Conservation (phyloP, 305 asterid species). For the Fraxinus latifolia region DNA sequence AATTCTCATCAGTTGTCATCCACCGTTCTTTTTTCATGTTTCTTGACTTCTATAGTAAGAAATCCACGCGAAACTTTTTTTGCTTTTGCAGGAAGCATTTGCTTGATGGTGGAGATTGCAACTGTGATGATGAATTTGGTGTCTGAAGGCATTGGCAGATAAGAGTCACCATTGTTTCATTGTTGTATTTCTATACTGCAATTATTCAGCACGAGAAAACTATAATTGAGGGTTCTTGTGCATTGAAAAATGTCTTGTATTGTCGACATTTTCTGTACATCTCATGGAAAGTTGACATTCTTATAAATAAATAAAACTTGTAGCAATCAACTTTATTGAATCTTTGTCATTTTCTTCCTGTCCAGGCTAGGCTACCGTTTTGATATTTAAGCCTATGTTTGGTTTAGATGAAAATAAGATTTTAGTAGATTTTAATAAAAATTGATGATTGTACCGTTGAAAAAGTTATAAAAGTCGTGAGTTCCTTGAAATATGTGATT, state of each 20-base stretch:
- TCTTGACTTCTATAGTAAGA: neutral
- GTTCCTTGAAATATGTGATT: neutral
- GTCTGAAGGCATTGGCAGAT: slow-evolving; percentile 10
- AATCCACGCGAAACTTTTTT: neutral
- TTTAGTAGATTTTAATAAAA: neutral
- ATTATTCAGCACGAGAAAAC: slow-evolving; percentile 2
- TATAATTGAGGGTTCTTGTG: neutral
- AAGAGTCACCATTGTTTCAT: neutral
- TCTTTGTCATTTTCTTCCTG: neutral
- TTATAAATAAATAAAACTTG: neutral
- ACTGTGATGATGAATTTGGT: slow-evolving; percentile 24
- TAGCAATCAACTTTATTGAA: neutral
- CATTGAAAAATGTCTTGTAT: neutral
- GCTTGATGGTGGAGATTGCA: slow-evolving; percentile 43
- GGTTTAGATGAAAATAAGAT: neutral
- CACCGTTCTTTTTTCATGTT: neutral
- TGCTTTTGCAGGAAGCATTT: slow-evolving; percentile 59
- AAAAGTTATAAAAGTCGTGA: neutral
- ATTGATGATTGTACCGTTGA: neutral
- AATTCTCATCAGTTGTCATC: neutral
- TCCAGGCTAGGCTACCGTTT: neutral
- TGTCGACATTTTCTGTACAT: neutral
- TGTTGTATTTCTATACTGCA: neutral
- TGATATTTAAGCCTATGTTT: neutral
- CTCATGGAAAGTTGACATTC: neutral